Percentiles rank a stretch among this genome's conserved stretches.
These are phyloP conservation scores for Mayamaea pseudoterrestris DNA, from an alignment of 108 stramenopile species.

Conservation along the genomic window DNA sequence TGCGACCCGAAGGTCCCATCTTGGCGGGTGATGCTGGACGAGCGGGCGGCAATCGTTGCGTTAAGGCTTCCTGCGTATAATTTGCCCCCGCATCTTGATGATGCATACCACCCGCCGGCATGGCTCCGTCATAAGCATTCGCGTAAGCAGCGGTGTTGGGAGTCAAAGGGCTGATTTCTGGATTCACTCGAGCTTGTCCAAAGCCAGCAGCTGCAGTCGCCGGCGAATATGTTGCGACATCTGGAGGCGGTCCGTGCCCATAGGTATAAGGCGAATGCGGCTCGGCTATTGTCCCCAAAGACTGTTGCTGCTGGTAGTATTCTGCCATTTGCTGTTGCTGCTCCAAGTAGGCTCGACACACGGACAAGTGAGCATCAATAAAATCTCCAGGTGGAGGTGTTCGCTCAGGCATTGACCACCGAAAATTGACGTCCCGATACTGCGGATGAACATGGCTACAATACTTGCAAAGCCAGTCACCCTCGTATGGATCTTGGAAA, in stretches of 20 bases:
- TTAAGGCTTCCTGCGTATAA: too few species aligned
- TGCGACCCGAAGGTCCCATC: too few species aligned
- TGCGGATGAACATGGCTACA: conserved; percentile 30
- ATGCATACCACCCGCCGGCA: too few species aligned
- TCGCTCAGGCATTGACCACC: conserved; percentile 24
- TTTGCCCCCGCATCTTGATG: too few species aligned
- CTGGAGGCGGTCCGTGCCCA: not conserved
- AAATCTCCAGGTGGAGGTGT: conserved; percentile 33
- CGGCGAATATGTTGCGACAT: not conserved
- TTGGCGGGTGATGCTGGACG: too few species aligned
- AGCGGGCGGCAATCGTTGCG: too few species aligned
- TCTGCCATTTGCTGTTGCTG: conserved; percentile 1
- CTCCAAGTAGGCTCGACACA: conserved; percentile 39
- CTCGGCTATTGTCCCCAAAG: conserved; percentile 1
- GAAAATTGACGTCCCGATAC: conserved; percentile 25
- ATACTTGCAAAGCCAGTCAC: conserved; percentile 39
- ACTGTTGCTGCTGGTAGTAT: too few species aligned
- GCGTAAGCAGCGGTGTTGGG: too few species aligned
- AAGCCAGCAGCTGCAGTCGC: not conserved
- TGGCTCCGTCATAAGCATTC: too few species aligned
- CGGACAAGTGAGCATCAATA: conserved; percentile 36
- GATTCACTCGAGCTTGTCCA: conserved; percentile 1
- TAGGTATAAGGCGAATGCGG: not conserved
- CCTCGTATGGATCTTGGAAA: conserved; percentile 21
- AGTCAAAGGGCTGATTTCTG: too few species aligned